Conservation (phyloP, 495 filamentous ascomycete genomes). For the Darksidea phi region DNA sequence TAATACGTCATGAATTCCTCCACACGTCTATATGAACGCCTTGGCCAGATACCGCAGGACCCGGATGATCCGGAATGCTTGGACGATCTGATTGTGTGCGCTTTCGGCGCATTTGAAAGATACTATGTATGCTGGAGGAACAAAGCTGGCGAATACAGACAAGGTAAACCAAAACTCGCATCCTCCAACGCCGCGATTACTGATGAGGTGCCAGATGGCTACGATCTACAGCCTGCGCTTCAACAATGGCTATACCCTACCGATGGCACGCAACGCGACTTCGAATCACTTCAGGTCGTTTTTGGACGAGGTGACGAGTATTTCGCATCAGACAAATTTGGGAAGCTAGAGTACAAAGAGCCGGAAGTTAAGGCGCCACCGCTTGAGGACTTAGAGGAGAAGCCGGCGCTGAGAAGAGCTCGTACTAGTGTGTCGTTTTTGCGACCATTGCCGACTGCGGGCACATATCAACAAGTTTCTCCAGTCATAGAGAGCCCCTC, state of each 20-base stretch:
- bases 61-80: conserved; percentile 31
- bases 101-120: conserved; percentile 34
- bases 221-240: conserved; percentile 43
- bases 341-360: conserved; percentile 40
- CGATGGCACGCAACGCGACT: conserved; percentile 44
- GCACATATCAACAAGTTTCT: neutral
- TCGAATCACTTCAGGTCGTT: conserved; percentile 46
- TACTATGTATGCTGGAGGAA: conserved; percentile 37
- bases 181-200: neutral
- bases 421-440: conserved; percentile 24
- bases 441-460: conserved; percentile 15
- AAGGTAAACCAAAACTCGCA: conserved; percentile 24
- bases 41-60: conserved; percentile 28
- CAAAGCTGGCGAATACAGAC: conserved; percentile 26
- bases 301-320: conserved; percentile 47
- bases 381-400: conserved; percentile 14
- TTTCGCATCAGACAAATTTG: conserved; percentile 46
- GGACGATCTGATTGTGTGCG: conserved; percentile 29
- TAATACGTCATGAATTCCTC: conserved; percentile 21
- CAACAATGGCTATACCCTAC: conserved; percentile 46
- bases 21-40: conserved; percentile 26
- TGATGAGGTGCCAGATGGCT: conserved; percentile 37
- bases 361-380: conserved; percentile 15
- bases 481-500: neutral
- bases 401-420: conserved; percentile 14